phyloP scores from a whole-genome alignment of 176 grass and related monocot genomes.

The Melocanna baccifera region DNA sequence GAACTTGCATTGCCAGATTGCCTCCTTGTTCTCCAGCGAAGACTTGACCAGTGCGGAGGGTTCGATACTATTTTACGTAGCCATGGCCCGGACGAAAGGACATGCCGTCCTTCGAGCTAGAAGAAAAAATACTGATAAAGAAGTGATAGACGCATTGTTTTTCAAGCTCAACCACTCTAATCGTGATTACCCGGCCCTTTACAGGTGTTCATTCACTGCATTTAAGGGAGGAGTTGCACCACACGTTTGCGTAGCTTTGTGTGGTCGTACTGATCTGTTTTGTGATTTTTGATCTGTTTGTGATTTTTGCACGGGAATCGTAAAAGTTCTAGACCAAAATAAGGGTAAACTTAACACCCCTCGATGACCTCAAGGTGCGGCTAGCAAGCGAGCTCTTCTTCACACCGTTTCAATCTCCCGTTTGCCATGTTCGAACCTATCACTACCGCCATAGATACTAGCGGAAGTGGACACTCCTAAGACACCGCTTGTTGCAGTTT shows the following conservation, averaged over 20 bases:
- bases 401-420: slow-evolving; percentile 25
- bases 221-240: neutral
- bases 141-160: neutral
- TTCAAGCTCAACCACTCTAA: slow-evolving; percentile 8
- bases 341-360: slow-evolving; percentile 11
- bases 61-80: neutral
- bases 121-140: neutral
- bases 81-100: neutral
- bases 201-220: neutral
- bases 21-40: slow-evolving; percentile 12
- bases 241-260: neutral
- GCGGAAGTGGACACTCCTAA: neutral
- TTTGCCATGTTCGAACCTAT: neutral
- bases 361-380: slow-evolving; percentile 3
- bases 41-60: slow-evolving; percentile 21
- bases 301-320: neutral
- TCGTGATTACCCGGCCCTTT: neutral
- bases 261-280: neutral
- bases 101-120: neutral
- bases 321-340: slow-evolving; percentile 9
- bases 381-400: neutral
- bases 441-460: neutral
- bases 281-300: neutral
- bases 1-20: neutral
- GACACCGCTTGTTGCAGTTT: no score